Evolutionary conservation across 352 stramenopile species (phyloP), one percentile per base, ranked within the genome.

Genomic region (Aphanomyces astaci): DNA sequence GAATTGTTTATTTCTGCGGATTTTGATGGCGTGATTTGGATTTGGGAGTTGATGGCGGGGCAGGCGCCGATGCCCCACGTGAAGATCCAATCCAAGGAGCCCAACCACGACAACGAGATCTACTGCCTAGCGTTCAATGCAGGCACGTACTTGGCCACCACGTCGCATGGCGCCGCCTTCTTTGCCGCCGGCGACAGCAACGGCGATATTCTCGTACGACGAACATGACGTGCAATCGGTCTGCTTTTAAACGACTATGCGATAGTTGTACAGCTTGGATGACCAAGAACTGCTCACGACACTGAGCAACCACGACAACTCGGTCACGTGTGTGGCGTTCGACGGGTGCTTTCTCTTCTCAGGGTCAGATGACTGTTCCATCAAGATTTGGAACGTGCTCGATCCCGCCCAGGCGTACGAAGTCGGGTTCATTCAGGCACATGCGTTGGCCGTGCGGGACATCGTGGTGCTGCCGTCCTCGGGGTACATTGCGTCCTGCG

Each of bases 341-440:
- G 81, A 90, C 48, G 84, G 82, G 2, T 86, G 78, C 48, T 88
- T 92, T 63, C 70, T 92, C n/a, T 88, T 89, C 71, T 89, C 84
- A 0, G 79, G 82, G 19, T 92, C 84, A 0, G 84, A 92, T 15
- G 84, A 92, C 51, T 70, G 71, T 11, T 70, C 78, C 0, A 56
- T 92, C 54, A 72, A 74, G 4, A 86, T 92, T 55, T 92, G 80
- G 84, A 92, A 92, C 57, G 70, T 82, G 25, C 64, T 85, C 15
- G 65, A 80, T 19, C 56, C 78, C 9, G 27, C 66, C 7, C 69
- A 80, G 27, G 71, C 77, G 15, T 92, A 92, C 53, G 79, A 89
- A 53, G 51, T 90, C 2, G 79, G 77, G 4, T 66, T 78, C 10
- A 70, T 92, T 13, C 76, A 76, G 1, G 74, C 73, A 19, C 79